Conservation (phyloP, 1,284 basidiomycete genomes). For the Coniferiporia sulphurascens region DNA sequence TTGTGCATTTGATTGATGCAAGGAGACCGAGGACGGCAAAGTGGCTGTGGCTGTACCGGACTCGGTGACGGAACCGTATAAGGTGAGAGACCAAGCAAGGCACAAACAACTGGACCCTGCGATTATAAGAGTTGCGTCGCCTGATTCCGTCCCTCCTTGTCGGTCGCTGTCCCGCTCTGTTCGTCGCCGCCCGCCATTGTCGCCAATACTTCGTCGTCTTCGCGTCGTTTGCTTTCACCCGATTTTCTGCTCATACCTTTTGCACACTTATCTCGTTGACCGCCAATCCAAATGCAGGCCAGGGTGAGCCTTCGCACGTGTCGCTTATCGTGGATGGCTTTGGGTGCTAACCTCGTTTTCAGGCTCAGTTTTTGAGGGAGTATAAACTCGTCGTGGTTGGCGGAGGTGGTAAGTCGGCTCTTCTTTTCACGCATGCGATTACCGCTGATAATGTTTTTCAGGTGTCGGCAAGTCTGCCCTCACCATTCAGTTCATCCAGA, state of each 20-base stretch:
- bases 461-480: slow-evolving; percentile 96
- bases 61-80: not conserved
- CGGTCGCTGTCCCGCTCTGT: not conserved
- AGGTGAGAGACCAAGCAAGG: not conserved
- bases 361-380: slow-evolving; percentile 92
- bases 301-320: slow-evolving; percentile 12
- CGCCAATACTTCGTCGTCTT: not conserved
- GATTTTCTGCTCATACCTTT: not conserved
- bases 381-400: slow-evolving; percentile 98
- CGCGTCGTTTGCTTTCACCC: not conserved
- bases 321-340: not conserved
- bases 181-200: slow-evolving; percentile 1
- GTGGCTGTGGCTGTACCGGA: not conserved
- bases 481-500: slow-evolving; percentile 98
- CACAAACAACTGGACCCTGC: not conserved
- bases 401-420: slow-evolving; percentile 78
- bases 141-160: not conserved
- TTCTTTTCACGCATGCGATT: not conserved
- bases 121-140: not conserved
- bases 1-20: no score
- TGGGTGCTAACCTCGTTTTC: not conserved
- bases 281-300: slow-evolving; percentile 12
- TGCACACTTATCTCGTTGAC: not conserved
- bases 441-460: slow-evolving; percentile 29
- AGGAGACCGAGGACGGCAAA: no score